Evolutionary conservation across 345 rosid species (phyloP).

Genomic region (Camelina hispida): DNA sequence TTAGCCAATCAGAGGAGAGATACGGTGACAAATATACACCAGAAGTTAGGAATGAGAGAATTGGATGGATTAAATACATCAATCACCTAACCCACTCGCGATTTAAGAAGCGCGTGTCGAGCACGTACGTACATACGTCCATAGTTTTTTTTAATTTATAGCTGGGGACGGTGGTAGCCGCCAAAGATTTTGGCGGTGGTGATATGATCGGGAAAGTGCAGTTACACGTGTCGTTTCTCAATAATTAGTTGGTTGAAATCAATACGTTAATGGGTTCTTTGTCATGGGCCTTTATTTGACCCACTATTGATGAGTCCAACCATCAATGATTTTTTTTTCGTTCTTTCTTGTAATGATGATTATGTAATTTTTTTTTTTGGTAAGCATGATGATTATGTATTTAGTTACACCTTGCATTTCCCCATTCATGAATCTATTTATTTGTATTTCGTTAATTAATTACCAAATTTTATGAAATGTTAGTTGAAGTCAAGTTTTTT

Average conservation of each 20-base stretch:
- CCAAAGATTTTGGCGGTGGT: neutral
- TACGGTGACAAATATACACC: slow-evolving; percentile 15
- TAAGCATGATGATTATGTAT: neutral
- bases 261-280: neutral
- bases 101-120: neutral
- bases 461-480: too few species aligned
- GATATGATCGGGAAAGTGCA: neutral
- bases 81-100: slow-evolving; percentile 26
- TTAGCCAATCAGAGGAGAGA: slow-evolving; percentile 27
- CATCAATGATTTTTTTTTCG: too few species aligned
- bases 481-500: too few species aligned
- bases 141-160: neutral
- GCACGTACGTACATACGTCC: neutral
- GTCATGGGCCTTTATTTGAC: slow-evolving; percentile 2
- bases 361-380: too few species aligned
- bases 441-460: too few species aligned
- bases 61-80: neutral
- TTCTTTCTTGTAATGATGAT: neutral
- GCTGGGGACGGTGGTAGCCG: slow-evolving; percentile 1
- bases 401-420: neutral
- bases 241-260: neutral
- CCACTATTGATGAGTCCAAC: neutral
- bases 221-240: neutral
- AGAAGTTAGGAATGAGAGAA: slow-evolving; percentile 4
- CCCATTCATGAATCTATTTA: neutral